Conservation (phyloP, 1,284 basidiomycete species). For the Mycena sp. region DNA sequence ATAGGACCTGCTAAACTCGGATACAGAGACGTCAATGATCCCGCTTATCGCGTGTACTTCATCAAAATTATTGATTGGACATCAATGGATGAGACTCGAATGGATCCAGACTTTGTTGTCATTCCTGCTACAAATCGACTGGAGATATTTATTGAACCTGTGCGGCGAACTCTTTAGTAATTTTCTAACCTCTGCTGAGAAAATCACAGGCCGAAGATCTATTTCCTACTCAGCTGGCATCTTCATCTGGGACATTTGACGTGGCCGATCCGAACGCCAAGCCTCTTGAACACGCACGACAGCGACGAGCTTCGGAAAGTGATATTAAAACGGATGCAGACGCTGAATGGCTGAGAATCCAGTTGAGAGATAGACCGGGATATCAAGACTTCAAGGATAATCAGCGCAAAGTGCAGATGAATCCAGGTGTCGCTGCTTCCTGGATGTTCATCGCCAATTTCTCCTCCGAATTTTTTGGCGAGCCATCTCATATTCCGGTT, state of each 20-base stretch:
- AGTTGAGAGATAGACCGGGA: neutral
- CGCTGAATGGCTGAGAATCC: neutral
- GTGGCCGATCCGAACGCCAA: neutral
- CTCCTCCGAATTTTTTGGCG: neutral
- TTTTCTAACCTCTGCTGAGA: neutral
- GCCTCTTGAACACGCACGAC: slow-evolving; percentile 1
- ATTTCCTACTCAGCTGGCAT: neutral
- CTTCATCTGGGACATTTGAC: neutral
- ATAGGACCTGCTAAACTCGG: too few species aligned
- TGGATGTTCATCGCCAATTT: slow-evolving; percentile 7
- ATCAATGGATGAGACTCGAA: too few species aligned
- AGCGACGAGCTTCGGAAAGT: neutral
- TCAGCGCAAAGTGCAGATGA: neutral
- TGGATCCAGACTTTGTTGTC: too few species aligned
- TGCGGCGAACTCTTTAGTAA: too few species aligned
- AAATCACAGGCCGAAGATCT: neutral
- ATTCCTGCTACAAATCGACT: too few species aligned
- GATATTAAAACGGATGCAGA: neutral
- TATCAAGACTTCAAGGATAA: neutral
- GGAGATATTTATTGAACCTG: too few species aligned
- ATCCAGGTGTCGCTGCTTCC: neutral
- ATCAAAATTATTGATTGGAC: too few species aligned
- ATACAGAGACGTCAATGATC: too few species aligned
- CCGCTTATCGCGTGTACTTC: too few species aligned
- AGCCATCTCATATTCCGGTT: neutral